These are phyloP conservation scores for Neurospora sp. DNA, from an alignment of 495 filamentous ascomycete species.

Conservation along the genomic window DNA sequence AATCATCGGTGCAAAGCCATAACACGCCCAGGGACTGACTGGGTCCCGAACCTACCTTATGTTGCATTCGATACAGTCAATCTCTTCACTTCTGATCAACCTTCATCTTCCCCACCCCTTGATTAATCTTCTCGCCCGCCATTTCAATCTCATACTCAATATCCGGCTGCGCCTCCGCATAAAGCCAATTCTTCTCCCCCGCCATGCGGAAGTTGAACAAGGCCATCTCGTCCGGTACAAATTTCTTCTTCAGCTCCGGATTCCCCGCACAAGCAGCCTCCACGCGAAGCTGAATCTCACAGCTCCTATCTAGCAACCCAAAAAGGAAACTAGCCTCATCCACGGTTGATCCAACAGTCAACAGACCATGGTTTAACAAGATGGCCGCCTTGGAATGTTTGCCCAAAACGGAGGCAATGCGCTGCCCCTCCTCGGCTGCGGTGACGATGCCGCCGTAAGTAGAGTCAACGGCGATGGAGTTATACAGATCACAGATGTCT, in stretches of 20 bases:
- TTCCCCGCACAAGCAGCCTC: conserved; percentile 35
- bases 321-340: conserved; percentile 49
- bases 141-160: conserved; percentile 33
- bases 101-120: background rate
- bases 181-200: conserved; percentile 33
- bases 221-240: conserved; percentile 43
- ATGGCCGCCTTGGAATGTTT: conserved; percentile 35
- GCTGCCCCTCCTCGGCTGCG: conserved; percentile 37
- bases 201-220: conserved; percentile 44
- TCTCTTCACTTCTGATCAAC: background rate
- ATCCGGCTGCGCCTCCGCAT: conserved; percentile 37
- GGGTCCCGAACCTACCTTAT: background rate
- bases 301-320: conserved; percentile 38
- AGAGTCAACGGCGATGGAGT: conserved; percentile 40
- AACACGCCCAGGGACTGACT: background rate
- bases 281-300: conserved; percentile 38
- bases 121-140: conserved; percentile 25
- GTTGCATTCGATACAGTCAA: no score
- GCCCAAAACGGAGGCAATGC: conserved; percentile 41
- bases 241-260: conserved; percentile 25
- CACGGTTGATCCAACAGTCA: conserved; percentile 43
- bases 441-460: conserved; percentile 49
- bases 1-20: background rate
- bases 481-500: conserved; percentile 47
- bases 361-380: conserved; percentile 45